Percentiles rank a stretch among this genome's conserved stretches.
Conservation (phyloP, 352 stramenopile genomes). For the Pilasporangium apinafurcum region DNA sequence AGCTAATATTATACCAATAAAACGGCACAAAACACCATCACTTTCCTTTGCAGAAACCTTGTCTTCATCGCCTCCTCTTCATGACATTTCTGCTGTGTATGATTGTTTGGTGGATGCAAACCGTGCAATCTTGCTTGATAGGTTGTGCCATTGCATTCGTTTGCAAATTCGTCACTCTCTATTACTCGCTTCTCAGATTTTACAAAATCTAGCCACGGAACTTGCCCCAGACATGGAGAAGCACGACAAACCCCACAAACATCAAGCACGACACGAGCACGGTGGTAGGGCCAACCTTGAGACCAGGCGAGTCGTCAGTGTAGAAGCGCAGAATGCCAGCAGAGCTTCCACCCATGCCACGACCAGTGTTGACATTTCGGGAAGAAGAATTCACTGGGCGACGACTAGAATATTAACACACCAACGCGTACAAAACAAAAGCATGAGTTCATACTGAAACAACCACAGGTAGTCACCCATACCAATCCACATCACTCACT, state of each 20-base stretch:
- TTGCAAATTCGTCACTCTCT: no score
- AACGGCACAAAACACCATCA: slow-evolving; percentile 3
- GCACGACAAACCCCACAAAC: slow-evolving; percentile 95
- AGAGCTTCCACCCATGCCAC: slow-evolving; percentile 76
- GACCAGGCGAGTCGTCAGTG: slow-evolving; percentile 93
- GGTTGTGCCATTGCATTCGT: no score
- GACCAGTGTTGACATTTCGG: slow-evolving; percentile 60
- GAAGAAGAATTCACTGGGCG: slow-evolving; percentile 43
- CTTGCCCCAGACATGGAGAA: slow-evolving; percentile 97
- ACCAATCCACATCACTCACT: slow-evolving; percentile 20
- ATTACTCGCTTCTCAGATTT: no score
- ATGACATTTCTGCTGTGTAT: no score
- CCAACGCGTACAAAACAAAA: background rate
- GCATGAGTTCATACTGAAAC: background rate
- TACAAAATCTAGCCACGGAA: slow-evolving; percentile 89
- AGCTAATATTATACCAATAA: slow-evolving; percentile 34
- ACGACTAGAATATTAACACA: slow-evolving; percentile 19
- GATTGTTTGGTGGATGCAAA: no score
- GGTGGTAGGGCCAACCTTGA: slow-evolving; percentile 95
- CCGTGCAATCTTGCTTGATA: no score
- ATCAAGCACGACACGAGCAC: slow-evolving; percentile 93
- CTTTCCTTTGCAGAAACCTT: slow-evolving; percentile 3
- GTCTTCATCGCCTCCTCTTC: no score
- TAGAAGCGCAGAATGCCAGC: slow-evolving; percentile 97
- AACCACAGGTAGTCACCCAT: background rate